Conservation (phyloP, 2,329 filamentous ascomycete genomes). For the Aspergillus piperis region DNA sequence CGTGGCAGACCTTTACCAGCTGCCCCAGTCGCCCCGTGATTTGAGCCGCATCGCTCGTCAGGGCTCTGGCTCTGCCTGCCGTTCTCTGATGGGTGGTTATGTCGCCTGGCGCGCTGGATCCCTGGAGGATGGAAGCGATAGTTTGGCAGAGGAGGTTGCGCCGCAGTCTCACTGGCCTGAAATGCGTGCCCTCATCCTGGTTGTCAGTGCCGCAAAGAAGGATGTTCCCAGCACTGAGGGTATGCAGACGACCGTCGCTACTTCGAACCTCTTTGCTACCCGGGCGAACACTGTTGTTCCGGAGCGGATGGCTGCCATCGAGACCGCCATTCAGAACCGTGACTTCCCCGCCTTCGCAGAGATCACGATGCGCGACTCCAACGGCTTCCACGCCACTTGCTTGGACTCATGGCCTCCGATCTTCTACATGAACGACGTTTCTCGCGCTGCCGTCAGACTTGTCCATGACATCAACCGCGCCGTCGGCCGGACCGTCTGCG, state of each 20-base stretch:
- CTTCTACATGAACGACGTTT: conserved; percentile 97
- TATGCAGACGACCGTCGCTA: conserved; percentile 96
- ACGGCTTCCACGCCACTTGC: conserved; percentile 94
- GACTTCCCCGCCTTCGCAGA: conserved; percentile 87
- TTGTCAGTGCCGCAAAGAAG: conserved; percentile 93
- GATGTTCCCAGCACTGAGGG: conserved; percentile 88
- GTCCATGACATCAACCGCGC: conserved; percentile 85
- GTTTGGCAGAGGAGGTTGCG: conserved; percentile 83
- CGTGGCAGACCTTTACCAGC: conserved; percentile 87
- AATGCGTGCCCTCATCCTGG: conserved; percentile 89
- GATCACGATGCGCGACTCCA: conserved; percentile 94
- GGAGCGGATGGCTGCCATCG: conserved; percentile 79
- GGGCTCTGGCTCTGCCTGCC: conserved; percentile 91
- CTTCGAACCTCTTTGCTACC: conserved; percentile 80
- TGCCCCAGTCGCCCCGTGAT: conserved; percentile 77
- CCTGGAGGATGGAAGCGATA: conserved; percentile 78
- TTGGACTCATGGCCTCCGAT: conserved; percentile 96
- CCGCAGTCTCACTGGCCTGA: conserved; percentile 89
- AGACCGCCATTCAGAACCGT: conserved; percentile 71
- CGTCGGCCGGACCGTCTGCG: conserved; percentile 77
- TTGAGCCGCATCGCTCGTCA: conserved; percentile 88
- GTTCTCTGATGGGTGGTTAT: conserved; percentile 90
- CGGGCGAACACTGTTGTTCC: conserved; percentile 78
- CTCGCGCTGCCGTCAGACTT: conserved; percentile 78
- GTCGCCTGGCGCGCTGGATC: conserved; percentile 88